Evolutionary conservation across 2,329 filamentous ascomycete genomes (phyloP).

Genomic region (Cercospora sp.): DNA sequence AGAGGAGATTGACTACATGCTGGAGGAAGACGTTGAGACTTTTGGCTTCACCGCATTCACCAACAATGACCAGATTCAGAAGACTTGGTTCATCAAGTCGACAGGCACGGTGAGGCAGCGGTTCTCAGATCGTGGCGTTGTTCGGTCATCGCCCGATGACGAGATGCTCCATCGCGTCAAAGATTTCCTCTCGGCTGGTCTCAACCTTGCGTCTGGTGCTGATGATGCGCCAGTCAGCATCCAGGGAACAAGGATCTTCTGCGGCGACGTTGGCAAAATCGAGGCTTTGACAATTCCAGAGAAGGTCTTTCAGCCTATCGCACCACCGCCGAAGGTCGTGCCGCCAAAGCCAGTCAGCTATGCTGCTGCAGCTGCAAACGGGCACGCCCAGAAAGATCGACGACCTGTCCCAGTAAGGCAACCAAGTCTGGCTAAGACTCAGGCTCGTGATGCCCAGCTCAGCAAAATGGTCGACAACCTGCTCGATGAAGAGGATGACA

Average conservation of each 20-base stretch:
- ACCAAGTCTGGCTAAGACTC: slow-evolving; percentile 17
- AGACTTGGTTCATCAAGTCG: slow-evolving; percentile 54
- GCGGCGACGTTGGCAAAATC: slow-evolving; percentile 25
- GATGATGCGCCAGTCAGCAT: slow-evolving; percentile 36
- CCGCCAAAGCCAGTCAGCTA: slow-evolving; percentile 35
- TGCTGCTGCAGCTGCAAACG: slow-evolving; percentile 34
- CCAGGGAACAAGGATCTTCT: slow-evolving; percentile 31
- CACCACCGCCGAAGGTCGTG: slow-evolving; percentile 10
- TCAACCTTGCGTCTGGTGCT: slow-evolving; percentile 56
- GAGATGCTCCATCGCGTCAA: slow-evolving; percentile 68
- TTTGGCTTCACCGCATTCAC: slow-evolving; percentile 63
- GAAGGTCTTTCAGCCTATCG: slow-evolving; percentile 46
- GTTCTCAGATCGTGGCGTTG: slow-evolving; percentile 52
- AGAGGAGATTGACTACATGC: slow-evolving; percentile 59
- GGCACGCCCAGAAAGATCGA: slow-evolving; percentile 23
- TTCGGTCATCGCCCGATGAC: slow-evolving; percentile 57
- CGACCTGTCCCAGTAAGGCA: slow-evolving; percentile 18
- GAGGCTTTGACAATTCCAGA: slow-evolving; percentile 33
- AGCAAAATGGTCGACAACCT: slow-evolving; percentile 61
- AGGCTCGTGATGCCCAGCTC: slow-evolving; percentile 50
- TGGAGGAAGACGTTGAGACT: slow-evolving; percentile 68
- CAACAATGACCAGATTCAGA: slow-evolving; percentile 42
- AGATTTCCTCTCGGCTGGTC: slow-evolving; percentile 62
- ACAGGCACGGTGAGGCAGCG: slow-evolving; percentile 52
- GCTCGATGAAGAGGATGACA: slow-evolving; percentile 50